Evolutionary conservation across 116 monocot species (phyloP), one percentile per base, ranked within the genome.

Genomic region (Phalaenopsis hybrid): DNA sequence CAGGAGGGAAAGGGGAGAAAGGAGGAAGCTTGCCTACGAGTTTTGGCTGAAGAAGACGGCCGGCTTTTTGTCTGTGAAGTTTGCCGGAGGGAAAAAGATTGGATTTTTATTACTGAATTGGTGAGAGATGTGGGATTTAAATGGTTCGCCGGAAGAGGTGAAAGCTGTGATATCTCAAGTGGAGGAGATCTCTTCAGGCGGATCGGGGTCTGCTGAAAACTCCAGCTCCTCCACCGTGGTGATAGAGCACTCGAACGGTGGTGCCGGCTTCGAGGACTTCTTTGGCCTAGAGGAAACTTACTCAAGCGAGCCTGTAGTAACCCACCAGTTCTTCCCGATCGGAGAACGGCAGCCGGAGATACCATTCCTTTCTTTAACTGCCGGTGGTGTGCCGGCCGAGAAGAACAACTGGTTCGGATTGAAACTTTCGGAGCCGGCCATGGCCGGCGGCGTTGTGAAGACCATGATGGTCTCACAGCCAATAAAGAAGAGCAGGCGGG

Each of bases 401-500:
- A 46, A 43, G 75, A 45, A 87, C 18, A 82, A 82, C 23, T 89
- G 83, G 88, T 69, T 82, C 9, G 89, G 82, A 2, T 83, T 91
- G 28, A 82, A 67, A 48, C 85, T 88, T 28, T 46, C 31, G 21
- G 82, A 82, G 55, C 33, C 37, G 76, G 11, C 61, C 44, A 55
- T 55, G 55, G 49, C 52, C 44, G 77, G 21, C 13, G 25, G 79
- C 13, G 41, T 25, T 28, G 28, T 67, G 23, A 72, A 49, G 83
- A 67, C 55, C 11, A 73, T 18, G 70, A 83, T 81, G 82, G 86
- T 57, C 46, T 52, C 86, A n/a, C 91, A 87, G 80, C 84, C 83
- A 52, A 73, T 83, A 17, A 92, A 90, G 89, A 96, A 96, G 90
- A 94, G 90, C 81, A 81, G 96, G 70, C 86, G 96, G 45, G 96